Evolutionary conservation across 2,329 filamentous ascomycete species (phyloP).

Genomic region (Penicillium sp.): DNA sequence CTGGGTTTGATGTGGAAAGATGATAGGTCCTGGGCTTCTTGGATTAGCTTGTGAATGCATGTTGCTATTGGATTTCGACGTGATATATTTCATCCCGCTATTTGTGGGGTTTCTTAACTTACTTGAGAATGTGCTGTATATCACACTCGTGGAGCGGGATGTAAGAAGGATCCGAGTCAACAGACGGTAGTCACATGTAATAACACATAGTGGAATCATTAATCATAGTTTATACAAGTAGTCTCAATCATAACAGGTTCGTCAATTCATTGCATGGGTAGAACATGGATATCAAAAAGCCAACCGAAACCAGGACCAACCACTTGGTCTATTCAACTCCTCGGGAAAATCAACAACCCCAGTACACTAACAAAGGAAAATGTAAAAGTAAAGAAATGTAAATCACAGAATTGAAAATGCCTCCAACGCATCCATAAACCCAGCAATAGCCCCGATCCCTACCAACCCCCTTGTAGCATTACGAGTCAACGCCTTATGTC

Average conservation of each 20-base stretch:
- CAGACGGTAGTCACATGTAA: background rate
- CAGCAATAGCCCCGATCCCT: slow-evolving; percentile 38
- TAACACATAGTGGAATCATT: background rate
- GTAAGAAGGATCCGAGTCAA: background rate
- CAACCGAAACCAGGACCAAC: background rate
- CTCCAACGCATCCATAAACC: slow-evolving; percentile 42
- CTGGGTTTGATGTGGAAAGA: too few species aligned
- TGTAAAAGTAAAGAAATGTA: background rate
- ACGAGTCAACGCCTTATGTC: slow-evolving; percentile 31
- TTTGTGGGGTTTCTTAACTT: too few species aligned
- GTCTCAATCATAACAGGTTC: background rate
- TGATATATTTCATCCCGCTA: background rate
- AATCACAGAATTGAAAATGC: slow-evolving; percentile 25
- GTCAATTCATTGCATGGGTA: background rate
- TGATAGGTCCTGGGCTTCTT: background rate
- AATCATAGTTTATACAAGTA: background rate
- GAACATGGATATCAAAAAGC: slow-evolving; percentile 1
- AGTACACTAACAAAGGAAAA: background rate
- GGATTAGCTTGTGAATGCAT: background rate
- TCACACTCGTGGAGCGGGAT: background rate
- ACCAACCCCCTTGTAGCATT: slow-evolving; percentile 36
- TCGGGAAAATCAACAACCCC: background rate
- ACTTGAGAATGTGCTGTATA: background rate
- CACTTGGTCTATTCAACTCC: background rate
- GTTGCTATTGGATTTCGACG: background rate